Evolutionary conservation across 495 filamentous ascomycete genomes (phyloP), one percentile per base, ranked within the genome.

Genomic region (Lentithecium fluviatile): DNA sequence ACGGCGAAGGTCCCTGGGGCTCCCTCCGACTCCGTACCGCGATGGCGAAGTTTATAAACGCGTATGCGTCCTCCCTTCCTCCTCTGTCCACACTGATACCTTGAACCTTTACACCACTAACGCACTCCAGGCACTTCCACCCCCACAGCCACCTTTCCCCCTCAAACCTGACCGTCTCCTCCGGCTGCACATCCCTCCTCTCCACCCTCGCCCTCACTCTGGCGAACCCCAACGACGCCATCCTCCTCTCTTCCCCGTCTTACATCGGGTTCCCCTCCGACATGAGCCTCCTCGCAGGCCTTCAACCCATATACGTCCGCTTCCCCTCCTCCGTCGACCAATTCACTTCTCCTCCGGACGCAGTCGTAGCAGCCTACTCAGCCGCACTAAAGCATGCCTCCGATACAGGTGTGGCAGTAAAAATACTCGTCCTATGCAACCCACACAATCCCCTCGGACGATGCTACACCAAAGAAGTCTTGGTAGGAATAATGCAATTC

Each of bases 1-100:
- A 71, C 46, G 69, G 69, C n/a, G 57, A 68, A 36, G 69, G 64
- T 1, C 64, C 69, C 15, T 68, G 60, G 64, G 68, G 69, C 5
- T 59, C 47, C n/a, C 12, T 23, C 8, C 36, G 68, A 2, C 61
- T 71, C n/a, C 60, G 68, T 2, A 46, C 38, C 6, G 68, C 60
- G 5, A 64, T 70, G 56, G 68, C 69, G 10, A 56, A 51, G 15
- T 60, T 66, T 56, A 52, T 71, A 6, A 70, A 62, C 46, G 62
- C 32, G 45, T 61, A 64, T 53, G 43, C 17, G 6, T n/a, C 29
- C 24, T 25, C 11, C 12, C 21, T 29, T 40, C 19, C 20, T 57
- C 20, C 26, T 17, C 15, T 32, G 19, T 25, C 6, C 23, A 6
- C 29, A n/a, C n/a, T n/a, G n/a, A n/a, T 11, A 7, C 15, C 48